Percentiles rank a stretch among this genome's conserved stretches.
phyloP scores from a whole-genome alignment of 176 grass and related monocot genomes.

The Oryza glaberrima region DNA sequence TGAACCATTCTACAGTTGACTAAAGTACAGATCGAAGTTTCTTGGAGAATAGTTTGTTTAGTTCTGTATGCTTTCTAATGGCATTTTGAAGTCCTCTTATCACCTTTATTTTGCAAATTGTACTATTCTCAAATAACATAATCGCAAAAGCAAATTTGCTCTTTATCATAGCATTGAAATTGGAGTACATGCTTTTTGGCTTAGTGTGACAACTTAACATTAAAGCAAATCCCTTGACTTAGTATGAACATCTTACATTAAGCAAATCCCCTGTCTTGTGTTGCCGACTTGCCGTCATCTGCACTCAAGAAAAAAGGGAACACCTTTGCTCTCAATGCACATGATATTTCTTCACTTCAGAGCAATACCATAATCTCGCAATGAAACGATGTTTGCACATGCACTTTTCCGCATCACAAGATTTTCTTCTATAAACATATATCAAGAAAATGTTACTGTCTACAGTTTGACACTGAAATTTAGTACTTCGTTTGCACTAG shows the following conservation, averaged over 20 bases:
- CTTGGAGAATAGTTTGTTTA: not conserved
- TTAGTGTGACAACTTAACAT: not conserved
- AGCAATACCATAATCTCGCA: not conserved
- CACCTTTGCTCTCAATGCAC: not conserved
- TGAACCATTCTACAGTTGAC: constrained; percentile 31
- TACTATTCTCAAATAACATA: not conserved
- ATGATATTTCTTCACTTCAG: not conserved
- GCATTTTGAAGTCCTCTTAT: not conserved
- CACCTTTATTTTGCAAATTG: not conserved
- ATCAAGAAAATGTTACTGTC: constrained; percentile 5
- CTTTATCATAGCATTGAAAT: not conserved
- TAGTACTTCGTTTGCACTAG: no score
- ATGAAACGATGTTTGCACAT: not conserved
- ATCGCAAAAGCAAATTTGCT: not conserved
- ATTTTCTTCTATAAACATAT: constrained; percentile 17
- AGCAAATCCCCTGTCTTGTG: not conserved
- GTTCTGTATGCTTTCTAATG: not conserved
- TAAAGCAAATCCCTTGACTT: not conserved
- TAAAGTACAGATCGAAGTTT: constrained; percentile 20
- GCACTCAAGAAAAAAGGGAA: not conserved
- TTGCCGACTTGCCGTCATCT: not conserved
- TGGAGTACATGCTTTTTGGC: not conserved
- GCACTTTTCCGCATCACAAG: not conserved
- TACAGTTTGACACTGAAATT: not conserved
- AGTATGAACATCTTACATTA: not conserved